phyloP scores from a whole-genome alignment of 805 yeast genomes.

The Metschnikowia similis region DNA sequence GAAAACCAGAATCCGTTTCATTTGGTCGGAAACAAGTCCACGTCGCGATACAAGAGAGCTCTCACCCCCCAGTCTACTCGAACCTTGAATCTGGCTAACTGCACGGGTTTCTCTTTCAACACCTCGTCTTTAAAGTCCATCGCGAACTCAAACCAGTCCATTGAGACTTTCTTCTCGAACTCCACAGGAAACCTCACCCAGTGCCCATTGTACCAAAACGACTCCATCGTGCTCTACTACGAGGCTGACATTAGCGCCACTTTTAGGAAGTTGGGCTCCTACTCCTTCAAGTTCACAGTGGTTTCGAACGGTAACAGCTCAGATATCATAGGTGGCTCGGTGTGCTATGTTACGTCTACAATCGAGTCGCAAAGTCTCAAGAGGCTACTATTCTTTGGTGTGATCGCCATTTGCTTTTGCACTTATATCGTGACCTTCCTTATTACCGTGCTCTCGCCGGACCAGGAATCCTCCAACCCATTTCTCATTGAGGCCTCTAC shows the following conservation, averaged over 20 bases:
- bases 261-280: conserved; percentile 43
- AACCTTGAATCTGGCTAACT: neutral
- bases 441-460: conserved; percentile 47
- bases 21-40: neutral
- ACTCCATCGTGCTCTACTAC: conserved; percentile 34
- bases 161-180: conserved; percentile 21
- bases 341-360: conserved; percentile 47
- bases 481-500: conserved; percentile 51
- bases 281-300: conserved; percentile 37
- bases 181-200: conserved; percentile 24
- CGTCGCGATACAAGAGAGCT: neutral
- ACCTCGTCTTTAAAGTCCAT: conserved; percentile 1
- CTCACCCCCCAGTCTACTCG: neutral
- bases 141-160: conserved; percentile 16
- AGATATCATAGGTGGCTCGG: conserved; percentile 43
- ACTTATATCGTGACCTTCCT: conserved; percentile 40
- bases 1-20: conserved; percentile 4
- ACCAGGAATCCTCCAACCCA: conserved; percentile 54
- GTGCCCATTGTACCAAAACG: conserved; percentile 37
- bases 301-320: conserved; percentile 36
- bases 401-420: conserved; percentile 35
- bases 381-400: conserved; percentile 32
- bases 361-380: conserved; percentile 25
- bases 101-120: neutral
- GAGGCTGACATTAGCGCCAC: conserved; percentile 38